phyloP scores from a whole-genome alignment of 441 rosid species.

The Syzygium syzygioides region DNA sequence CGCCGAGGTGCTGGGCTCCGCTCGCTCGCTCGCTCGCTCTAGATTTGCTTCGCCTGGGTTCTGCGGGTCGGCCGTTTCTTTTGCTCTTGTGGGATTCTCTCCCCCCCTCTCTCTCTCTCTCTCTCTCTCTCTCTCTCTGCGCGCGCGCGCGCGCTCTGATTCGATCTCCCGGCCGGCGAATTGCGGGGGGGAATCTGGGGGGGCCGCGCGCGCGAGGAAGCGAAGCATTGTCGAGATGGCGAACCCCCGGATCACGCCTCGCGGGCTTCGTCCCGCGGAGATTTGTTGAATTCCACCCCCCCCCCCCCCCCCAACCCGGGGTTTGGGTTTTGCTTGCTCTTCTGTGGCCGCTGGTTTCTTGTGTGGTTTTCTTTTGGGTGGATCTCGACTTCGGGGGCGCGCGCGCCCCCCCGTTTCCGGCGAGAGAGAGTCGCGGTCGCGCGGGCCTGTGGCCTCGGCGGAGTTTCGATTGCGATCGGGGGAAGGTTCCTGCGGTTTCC shows the following conservation, averaged over 20 bases:
- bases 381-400: neutral
- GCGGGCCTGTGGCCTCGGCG: neutral
- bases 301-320: neutral
- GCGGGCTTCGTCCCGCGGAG: neutral
- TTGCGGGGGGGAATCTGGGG: too few relatives aligned
- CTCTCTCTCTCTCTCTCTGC: too few relatives aligned
- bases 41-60: neutral
- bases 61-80: neutral
- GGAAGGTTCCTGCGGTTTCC: neutral
- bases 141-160: too few relatives aligned
- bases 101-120: neutral
- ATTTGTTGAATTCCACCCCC: neutral
- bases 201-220: too few relatives aligned
- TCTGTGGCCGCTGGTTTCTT: neutral
- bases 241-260: conserved; percentile 4
- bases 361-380: neutral
- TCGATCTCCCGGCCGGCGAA: neutral
- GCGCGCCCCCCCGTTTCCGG: neutral
- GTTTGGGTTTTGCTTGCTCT: neutral
- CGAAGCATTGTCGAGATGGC: conserved; percentile 30
- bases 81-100: neutral
- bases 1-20: too few relatives aligned
- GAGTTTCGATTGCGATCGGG: neutral
- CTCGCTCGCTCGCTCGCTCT: neutral
- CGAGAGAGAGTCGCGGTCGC: neutral